Percentiles rank a stretch among this genome's conserved stretches.
Evolutionary conservation across 768 basidiomycete species (phyloP).

Genomic region (Tylopilus sp.): DNA sequence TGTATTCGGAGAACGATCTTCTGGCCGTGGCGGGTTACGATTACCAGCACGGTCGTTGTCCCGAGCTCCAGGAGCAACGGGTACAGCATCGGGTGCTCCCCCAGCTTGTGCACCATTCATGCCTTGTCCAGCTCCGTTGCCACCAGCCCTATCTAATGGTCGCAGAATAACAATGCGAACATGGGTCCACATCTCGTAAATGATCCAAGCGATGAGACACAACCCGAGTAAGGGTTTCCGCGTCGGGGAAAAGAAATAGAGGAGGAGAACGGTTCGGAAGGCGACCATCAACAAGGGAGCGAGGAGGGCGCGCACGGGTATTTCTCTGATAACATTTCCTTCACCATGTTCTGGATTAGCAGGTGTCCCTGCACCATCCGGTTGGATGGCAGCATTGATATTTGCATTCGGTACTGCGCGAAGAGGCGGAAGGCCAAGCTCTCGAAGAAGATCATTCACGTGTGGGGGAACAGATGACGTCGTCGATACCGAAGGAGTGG

Average conservation of each 20-base stretch:
- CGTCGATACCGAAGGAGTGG: conserved; percentile 26
- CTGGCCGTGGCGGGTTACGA: conserved; percentile 15
- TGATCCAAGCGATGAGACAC: conserved; percentile 63
- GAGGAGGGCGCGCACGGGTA: conserved; percentile 64
- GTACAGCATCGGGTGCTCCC: conserved; percentile 22
- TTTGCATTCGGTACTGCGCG: conserved; percentile 35
- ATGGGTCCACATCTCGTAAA: conserved; percentile 75
- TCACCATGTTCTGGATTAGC: conserved; percentile 26
- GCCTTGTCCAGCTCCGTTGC: conserved; percentile 20
- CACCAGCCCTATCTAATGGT: conserved; percentile 33
- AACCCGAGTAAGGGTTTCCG: conserved; percentile 68
- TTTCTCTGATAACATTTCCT: conserved; percentile 42
- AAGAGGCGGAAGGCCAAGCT: conserved; percentile 57
- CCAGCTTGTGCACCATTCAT: conserved; percentile 20
- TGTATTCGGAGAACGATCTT: conserved; percentile 14
- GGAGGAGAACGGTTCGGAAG: conserved; percentile 61
- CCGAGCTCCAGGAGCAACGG: conserved; percentile 17
- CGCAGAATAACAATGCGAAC: conserved; percentile 47
- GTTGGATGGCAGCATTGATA: conserved; percentile 17
- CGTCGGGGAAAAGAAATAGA: conserved; percentile 76
- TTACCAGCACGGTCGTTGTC: conserved; percentile 14
- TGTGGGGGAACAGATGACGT: conserved; percentile 41
- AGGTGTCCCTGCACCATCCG: conserved; percentile 17
- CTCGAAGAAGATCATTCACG: conserved; percentile 59
- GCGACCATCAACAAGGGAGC: conserved; percentile 66